Base-by-base conservation (phyloP, 352 stramenopile species). In the Peronospora destructor region DNA sequence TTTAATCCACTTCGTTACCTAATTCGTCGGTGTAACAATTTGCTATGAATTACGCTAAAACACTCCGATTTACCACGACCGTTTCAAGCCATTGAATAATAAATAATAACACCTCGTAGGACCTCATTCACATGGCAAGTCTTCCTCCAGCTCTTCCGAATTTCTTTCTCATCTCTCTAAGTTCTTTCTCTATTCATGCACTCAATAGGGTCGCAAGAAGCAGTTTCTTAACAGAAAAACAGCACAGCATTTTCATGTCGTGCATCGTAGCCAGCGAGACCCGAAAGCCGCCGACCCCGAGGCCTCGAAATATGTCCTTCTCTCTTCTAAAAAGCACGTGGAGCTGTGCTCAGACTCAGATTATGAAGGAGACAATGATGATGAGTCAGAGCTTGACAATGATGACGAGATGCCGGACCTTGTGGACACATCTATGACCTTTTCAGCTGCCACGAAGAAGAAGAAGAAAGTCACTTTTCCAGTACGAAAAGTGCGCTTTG, bases 201-300 rank as follows among this genome's bases (percentile, higher is more conserved):
- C 8, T 4, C 6, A 12, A 55, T 28, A 82, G 71, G 71, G 53
- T 28, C 71, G 71, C 29, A 92, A 92, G 65, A 88, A 90, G 55
- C 71, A 80, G 40, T 92, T 92, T 45, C 87, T 92, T 57, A 76
- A 90, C 70, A 90, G 89, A 64, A 91, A 91, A 61, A 81, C 62
- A 6, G 81, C 80, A 49, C 80, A 91, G 49, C 83, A 91, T 66
- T 93, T 90, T 54, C 80, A 91, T 58, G 76, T 93, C 34, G 79
- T 93, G 53, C 83, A 93, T 42, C 83, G 83, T 49, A 90, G 76
- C 37, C 83, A 93, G 52, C 78, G 80, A 19, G 83, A 93, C 59
- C 80, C 83, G 9, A 75, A 74, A 44, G 70, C 71, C 21, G 87
- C 90, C 64, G 83, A 91, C 62, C 80, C 83, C 0, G 64, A 87